phyloP scores from a whole-genome alignment of 2,329 filamentous ascomycete species.

The Colletotrichum musicola region DNA sequence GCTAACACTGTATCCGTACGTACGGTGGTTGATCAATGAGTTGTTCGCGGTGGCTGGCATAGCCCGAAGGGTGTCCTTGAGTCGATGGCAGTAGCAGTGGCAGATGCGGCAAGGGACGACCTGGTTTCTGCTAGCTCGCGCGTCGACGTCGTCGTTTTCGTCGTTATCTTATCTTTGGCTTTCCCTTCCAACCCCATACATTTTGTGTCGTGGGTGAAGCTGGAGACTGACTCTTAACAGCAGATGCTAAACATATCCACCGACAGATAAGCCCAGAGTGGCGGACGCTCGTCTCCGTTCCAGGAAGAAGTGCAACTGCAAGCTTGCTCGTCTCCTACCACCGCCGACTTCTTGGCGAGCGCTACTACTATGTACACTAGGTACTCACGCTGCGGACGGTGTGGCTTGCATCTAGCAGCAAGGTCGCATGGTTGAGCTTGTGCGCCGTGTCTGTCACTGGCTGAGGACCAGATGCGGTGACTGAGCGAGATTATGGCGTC shows the following conservation, averaged over 20 bases:
- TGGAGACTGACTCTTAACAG: conserved; percentile 23
- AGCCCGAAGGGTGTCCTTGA: neutral
- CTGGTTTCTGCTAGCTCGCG: conserved; percentile 4
- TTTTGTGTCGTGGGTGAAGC: conserved; percentile 10
- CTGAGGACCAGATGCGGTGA: conserved; percentile 21
- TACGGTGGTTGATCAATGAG: neutral
- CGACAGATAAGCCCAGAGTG: conserved; percentile 23
- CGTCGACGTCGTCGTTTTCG: conserved; percentile 4
- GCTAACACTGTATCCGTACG: neutral
- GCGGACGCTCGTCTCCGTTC: conserved; percentile 20
- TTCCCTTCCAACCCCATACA: conserved; percentile 8
- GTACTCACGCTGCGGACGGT: neutral
- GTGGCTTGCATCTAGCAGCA: conserved; percentile 9
- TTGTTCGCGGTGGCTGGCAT: conserved; percentile 6
- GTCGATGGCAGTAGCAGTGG: neutral
- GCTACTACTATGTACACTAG: neutral
- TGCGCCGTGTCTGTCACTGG: conserved; percentile 16
- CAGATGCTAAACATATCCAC: conserved; percentile 13
- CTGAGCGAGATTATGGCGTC: conserved; percentile 25
- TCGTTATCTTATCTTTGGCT: conserved; percentile 22
- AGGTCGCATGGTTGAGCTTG: conserved; percentile 19
- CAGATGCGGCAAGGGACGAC: conserved; percentile 3
- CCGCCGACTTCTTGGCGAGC: conserved; percentile 9
- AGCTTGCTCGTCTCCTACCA: neutral
- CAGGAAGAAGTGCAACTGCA: neutral